Evolutionary conservation across 306 rosid species (phyloP).

Genomic region (Dryas alaskensis): DNA sequence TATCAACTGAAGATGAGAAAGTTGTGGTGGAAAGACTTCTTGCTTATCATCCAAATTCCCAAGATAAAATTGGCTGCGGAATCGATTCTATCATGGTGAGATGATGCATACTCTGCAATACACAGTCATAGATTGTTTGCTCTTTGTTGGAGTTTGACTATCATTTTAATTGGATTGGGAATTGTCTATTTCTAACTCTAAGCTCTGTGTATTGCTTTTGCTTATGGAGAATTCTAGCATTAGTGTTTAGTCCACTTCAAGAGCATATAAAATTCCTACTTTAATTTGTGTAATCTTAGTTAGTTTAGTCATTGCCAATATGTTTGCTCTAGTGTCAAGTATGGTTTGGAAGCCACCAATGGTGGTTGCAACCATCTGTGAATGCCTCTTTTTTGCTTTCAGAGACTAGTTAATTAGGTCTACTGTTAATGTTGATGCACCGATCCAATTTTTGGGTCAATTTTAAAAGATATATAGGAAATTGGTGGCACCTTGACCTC

Average conservation of each 20-base stretch:
- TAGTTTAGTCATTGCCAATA: not conserved
- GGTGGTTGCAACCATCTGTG: not conserved
- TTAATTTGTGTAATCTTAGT: not conserved
- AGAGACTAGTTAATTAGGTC: not conserved
- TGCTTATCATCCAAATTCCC: conserved; percentile 67
- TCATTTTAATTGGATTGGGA: not conserved
- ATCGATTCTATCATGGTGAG: conserved; percentile 78
- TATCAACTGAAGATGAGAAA: conserved; percentile 62
- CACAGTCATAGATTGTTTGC: not conserved
- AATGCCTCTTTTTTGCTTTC: not conserved
- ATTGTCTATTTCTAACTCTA: not conserved
- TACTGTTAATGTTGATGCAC: not conserved
- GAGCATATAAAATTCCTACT: too few relatives aligned
- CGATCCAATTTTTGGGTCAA: not conserved
- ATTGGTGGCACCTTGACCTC: not conserved
- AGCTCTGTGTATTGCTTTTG: not conserved
- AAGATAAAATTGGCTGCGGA: conserved; percentile 88
- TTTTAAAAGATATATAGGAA: not conserved
- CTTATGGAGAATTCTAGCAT: not conserved
- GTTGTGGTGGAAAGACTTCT: conserved; percentile 64
- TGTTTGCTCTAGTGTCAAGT: not conserved
- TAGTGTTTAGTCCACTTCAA: not conserved
- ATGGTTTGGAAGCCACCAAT: not conserved
- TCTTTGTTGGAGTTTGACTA: not conserved
- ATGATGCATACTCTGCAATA: not conserved